phyloP scores from a whole-genome alignment of 371 early-diverging fungal species.

The Zychaea mexicana region DNA sequence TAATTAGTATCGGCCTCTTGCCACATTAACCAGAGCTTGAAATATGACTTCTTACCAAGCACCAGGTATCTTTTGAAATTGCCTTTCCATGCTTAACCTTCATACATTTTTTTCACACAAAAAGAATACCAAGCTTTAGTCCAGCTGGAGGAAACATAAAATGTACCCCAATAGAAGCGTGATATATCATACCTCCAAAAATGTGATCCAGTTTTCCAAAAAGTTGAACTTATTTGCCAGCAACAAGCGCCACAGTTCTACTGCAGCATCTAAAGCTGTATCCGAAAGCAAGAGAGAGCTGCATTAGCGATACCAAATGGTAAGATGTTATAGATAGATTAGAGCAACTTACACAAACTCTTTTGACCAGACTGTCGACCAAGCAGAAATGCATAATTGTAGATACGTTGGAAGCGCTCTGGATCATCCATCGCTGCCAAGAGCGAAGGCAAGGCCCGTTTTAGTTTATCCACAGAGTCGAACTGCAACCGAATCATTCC shows the following conservation, averaged over 20 bases:
- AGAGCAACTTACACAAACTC: constrained; percentile 63
- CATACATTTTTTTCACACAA: no score
- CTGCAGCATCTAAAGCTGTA: constrained; percentile 75
- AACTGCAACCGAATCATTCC: constrained; percentile 72
- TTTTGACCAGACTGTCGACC: constrained; percentile 74
- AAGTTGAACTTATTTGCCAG: constrained; percentile 59
- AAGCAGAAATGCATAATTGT: constrained; percentile 77
- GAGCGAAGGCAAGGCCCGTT: constrained; percentile 40
- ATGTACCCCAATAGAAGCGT: no score
- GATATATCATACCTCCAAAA: constrained; percentile 56
- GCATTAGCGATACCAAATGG: not conserved
- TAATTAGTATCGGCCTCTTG: no score
- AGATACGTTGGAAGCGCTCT: constrained; percentile 73
- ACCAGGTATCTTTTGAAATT: constrained; percentile 88
- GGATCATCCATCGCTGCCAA: constrained; percentile 41
- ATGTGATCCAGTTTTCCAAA: constrained; percentile 75
- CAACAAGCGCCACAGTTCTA: constrained; percentile 76
- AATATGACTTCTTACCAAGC: constrained; percentile 53
- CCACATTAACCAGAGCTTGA: not conserved
- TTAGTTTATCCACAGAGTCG: constrained; percentile 70
- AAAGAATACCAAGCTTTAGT: no score
- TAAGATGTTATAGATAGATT: not conserved
- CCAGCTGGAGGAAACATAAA: no score
- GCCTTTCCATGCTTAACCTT: constrained; percentile 76
- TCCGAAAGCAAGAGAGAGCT: no score